Evolutionary conservation across 345 rosid genomes (phyloP).

Genomic region (Populus tremula): DNA sequence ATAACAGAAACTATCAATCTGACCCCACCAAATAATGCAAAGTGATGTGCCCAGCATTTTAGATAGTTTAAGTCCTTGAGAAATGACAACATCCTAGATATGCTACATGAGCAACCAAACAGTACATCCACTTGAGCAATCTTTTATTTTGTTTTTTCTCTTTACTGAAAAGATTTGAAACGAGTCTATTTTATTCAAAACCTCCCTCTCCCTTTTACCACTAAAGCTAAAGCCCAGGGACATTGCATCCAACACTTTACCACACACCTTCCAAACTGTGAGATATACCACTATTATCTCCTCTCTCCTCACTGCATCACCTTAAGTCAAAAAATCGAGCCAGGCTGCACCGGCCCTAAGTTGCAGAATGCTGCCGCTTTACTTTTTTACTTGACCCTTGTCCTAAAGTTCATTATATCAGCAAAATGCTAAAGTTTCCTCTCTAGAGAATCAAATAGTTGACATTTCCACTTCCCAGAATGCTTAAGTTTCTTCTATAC

Average conservation of each 20-base stretch:
- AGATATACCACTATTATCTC: neutral
- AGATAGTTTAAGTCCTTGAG: neutral
- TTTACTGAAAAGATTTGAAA: neutral
- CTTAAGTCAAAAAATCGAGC: neutral
- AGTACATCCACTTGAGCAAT: neutral
- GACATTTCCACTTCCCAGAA: neutral
- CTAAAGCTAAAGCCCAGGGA: neutral
- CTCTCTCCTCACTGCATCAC: neutral
- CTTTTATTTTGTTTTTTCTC: neutral
- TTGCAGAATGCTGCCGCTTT: neutral
- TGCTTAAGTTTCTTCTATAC: neutral
- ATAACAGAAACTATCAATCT: neutral
- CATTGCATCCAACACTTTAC: neutral
- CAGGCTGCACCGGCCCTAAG: neutral
- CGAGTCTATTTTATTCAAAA: neutral
- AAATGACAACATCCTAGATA: neutral
- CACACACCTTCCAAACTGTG: neutral
- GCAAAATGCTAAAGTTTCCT: neutral
- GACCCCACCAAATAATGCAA: neutral
- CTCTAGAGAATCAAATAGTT: neutral
- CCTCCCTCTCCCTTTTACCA: neutral
- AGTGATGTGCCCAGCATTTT: neutral
- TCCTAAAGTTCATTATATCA: neutral
- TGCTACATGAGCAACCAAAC: neutral
- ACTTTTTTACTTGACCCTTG: neutral